Percentiles rank a stretch among this genome's conserved stretches.
Evolutionary conservation across 2,329 filamentous ascomycete species (phyloP).

Genomic region (Fulvia fulva): DNA sequence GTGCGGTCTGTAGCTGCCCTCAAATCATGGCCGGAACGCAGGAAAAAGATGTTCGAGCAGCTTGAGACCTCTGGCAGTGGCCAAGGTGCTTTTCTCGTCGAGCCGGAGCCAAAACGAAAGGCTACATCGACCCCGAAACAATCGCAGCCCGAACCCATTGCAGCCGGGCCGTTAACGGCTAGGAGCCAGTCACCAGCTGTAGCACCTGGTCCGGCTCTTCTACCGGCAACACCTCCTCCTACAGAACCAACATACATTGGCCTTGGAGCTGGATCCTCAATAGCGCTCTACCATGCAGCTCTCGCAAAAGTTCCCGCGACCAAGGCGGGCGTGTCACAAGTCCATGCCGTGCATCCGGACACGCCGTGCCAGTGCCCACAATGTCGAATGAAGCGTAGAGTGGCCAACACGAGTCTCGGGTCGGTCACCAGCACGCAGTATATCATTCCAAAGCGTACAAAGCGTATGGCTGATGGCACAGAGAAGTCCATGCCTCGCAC

Average conservation of each 20-base stretch:
- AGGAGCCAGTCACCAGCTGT: not conserved
- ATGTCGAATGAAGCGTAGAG: slow-evolving; percentile 7
- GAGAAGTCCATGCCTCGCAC: slow-evolving; percentile 14
- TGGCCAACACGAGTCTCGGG: slow-evolving; percentile 3
- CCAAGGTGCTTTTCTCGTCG: slow-evolving; percentile 21
- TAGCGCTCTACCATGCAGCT: slow-evolving; percentile 7
- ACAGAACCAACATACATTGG: slow-evolving; percentile 1
- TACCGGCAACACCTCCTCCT: not conserved
- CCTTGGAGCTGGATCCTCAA: slow-evolving; percentile 1
- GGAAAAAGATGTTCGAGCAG: slow-evolving; percentile 27
- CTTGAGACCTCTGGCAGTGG: slow-evolving; percentile 18
- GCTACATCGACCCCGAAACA: not conserved
- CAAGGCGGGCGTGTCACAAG: slow-evolving; percentile 1
- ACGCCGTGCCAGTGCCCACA: slow-evolving; percentile 6
- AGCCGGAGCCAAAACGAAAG: slow-evolving; percentile 12
- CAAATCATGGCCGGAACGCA: slow-evolving; percentile 28
- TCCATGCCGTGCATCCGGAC: slow-evolving; percentile 4
- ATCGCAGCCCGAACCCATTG: not conserved
- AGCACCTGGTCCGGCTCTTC: not conserved
- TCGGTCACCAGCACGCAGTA: slow-evolving; percentile 4
- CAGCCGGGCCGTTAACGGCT: not conserved
- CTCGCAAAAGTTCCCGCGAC: slow-evolving; percentile 4
- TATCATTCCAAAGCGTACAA: slow-evolving; percentile 9
- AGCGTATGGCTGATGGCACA: slow-evolving; percentile 21
- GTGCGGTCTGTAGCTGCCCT: slow-evolving; percentile 29